Conservation (phyloP, 148 eudicot species). For the Fagopyrum esculentum region DNA sequence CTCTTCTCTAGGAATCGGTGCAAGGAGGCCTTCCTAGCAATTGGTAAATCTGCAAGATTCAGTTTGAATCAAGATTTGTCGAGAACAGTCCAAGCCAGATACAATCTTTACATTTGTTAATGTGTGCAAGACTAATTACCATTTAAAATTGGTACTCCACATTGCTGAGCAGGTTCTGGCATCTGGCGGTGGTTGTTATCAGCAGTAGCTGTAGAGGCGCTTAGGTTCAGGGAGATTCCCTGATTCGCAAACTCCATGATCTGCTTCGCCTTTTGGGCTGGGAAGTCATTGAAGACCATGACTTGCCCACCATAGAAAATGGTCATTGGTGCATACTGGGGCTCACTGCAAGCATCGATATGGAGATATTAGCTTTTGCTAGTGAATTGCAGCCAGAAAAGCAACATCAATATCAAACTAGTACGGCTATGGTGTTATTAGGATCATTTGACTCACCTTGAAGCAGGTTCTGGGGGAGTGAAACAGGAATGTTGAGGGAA, state of each 20-base stretch:
- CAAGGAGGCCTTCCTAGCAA: slow-evolving; percentile 58
- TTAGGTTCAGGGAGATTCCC: background rate
- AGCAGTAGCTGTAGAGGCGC: background rate
- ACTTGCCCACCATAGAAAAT: slow-evolving; percentile 59
- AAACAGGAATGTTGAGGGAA: background rate
- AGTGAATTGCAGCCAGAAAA: background rate
- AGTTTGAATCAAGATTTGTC: background rate
- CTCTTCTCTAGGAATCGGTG: slow-evolving; percentile 67
- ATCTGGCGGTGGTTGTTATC: background rate
- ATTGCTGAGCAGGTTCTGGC: slow-evolving; percentile 8
- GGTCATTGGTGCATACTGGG: slow-evolving; percentile 42
- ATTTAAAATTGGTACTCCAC: slow-evolving; percentile 5
- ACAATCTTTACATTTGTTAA: background rate
- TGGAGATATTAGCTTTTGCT: background rate
- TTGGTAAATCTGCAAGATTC: slow-evolving; percentile 36
- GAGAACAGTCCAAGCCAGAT: background rate
- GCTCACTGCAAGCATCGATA: background rate
- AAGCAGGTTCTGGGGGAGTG: background rate
- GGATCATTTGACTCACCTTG: background rate
- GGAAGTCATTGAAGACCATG: slow-evolving; percentile 42
- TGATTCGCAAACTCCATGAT: slow-evolving; percentile 32
- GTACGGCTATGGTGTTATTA: background rate
- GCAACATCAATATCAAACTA: background rate
- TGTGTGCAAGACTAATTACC: slow-evolving; percentile 16
- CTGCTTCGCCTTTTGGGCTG: slow-evolving; percentile 42